Percentiles rank a stretch among this genome's conserved stretches.
Evolutionary conservation across 2,329 filamentous ascomycete species (phyloP).

Genomic region (Penicillium oxalicum): DNA sequence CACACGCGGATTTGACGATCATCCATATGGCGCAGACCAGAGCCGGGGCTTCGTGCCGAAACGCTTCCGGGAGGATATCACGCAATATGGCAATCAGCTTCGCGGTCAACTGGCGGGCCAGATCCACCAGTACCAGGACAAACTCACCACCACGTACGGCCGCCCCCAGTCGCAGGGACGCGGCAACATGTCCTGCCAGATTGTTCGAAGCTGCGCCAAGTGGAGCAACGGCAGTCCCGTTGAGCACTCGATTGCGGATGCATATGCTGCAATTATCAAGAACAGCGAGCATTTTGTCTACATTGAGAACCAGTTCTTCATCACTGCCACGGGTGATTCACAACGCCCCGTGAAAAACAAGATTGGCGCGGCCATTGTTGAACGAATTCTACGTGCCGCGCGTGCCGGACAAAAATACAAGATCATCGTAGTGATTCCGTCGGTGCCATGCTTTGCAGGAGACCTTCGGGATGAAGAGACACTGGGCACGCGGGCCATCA

Average conservation of each 20-base stretch:
- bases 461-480: conserved; percentile 80
- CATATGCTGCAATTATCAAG: conserved; percentile 76
- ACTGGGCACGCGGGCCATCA: conserved; percentile 83
- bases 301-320: conserved; percentile 99
- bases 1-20: conserved; percentile 30
- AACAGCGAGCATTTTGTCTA: conserved; percentile 91
- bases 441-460: conserved; percentile 88
- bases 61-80: conserved; percentile 35
- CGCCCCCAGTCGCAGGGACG: conserved; percentile 21
- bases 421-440: conserved; percentile 82
- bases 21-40: conserved; percentile 31
- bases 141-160: conserved; percentile 22
- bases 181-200: conserved; percentile 36
- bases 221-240: conserved; percentile 90
- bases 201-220: conserved; percentile 75
- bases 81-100: conserved; percentile 33
- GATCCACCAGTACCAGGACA: conserved; percentile 42
- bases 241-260: conserved; percentile 78
- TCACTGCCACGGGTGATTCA: conserved; percentile 81
- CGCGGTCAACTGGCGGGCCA: conserved; percentile 39
- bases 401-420: conserved; percentile 83
- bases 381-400: conserved; percentile 73
- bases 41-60: conserved; percentile 32
- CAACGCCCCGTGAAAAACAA: conserved; percentile 83
- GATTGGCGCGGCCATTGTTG: conserved; percentile 86